These are phyloP conservation scores for Metahyphopichia silvanorum DNA, from an alignment of 805 yeast species.

Conservation along the genomic window DNA sequence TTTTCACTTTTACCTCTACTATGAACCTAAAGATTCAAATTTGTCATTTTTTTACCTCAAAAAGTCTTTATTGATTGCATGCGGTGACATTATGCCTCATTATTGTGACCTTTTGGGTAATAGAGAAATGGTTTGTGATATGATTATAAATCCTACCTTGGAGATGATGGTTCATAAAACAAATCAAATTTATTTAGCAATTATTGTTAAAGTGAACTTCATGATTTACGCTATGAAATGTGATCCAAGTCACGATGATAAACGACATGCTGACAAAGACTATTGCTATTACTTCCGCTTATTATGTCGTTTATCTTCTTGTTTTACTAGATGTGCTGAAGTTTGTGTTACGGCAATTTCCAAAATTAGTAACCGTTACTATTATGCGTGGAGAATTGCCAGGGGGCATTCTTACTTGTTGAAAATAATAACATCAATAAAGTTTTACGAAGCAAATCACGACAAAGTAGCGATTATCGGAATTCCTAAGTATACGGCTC, in stretches of 20 bases:
- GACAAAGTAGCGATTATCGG: slow-evolving; percentile 9
- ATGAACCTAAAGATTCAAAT: slow-evolving; percentile 26
- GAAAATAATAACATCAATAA: slow-evolving; percentile 23
- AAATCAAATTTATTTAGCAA: slow-evolving; percentile 26
- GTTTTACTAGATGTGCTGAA: slow-evolving; percentile 24
- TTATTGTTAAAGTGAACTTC: slow-evolving; percentile 28
- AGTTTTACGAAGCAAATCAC: slow-evolving; percentile 25
- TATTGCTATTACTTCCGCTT: slow-evolving; percentile 14
- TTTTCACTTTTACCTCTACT: slow-evolving; percentile 42
- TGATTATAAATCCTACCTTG: slow-evolving; percentile 32
- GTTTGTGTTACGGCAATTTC: slow-evolving; percentile 32
- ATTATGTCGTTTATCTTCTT: slow-evolving; percentile 18
- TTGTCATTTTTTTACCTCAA: slow-evolving; percentile 37
- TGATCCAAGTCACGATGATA: slow-evolving; percentile 17
- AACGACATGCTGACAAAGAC: slow-evolving; percentile 10
- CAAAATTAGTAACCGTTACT: slow-evolving; percentile 34
- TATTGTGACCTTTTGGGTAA: slow-evolving; percentile 32
- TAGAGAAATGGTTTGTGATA: slow-evolving; percentile 32
- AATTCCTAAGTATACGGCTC: slow-evolving; percentile 11
- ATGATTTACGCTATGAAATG: slow-evolving; percentile 19
- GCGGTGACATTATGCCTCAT: slow-evolving; percentile 31
- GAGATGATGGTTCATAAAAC: slow-evolving; percentile 29
- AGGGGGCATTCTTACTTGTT: slow-evolving; percentile 32
- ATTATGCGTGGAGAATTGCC: slow-evolving; percentile 39
- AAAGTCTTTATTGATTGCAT: slow-evolving; percentile 25